Evolutionary conservation across 305 asterid genomes (phyloP).

Genomic region (Plantago coronopus): DNA sequence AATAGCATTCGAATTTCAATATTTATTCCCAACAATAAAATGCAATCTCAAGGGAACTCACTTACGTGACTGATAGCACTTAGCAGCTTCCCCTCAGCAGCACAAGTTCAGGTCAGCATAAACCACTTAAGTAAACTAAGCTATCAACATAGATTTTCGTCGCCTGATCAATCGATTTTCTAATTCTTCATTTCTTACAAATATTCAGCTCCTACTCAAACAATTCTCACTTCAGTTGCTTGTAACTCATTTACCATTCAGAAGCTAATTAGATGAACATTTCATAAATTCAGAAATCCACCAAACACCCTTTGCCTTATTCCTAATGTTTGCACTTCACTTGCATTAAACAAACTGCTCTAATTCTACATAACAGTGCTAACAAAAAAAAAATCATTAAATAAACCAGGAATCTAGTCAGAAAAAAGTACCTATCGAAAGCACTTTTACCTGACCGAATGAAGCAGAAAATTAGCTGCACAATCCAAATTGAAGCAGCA

Average conservation of each 20-base stretch:
- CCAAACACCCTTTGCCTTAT: background rate
- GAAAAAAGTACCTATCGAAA: background rate
- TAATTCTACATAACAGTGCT: background rate
- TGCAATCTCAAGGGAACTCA: no score
- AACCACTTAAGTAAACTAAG: no score
- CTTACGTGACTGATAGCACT: background rate
- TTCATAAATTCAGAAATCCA: background rate
- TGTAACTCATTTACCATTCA: background rate
- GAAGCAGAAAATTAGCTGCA: slow-evolving; percentile 22
- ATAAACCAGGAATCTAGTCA: slow-evolving; percentile 1
- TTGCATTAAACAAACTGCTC: background rate
- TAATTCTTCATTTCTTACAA: slow-evolving; percentile 2
- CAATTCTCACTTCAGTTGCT: background rate
- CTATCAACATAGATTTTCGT: no score
- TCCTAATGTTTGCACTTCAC: background rate
- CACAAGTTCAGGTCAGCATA: background rate
- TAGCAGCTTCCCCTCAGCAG: background rate
- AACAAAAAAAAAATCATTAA: slow-evolving; percentile 3
- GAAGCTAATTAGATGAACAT: background rate
- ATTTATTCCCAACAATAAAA: background rate
- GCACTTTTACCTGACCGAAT: slow-evolving; percentile 41
- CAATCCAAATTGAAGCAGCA: slow-evolving; percentile 14
- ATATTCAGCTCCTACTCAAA: background rate
- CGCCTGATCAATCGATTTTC: background rate
- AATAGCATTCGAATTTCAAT: background rate